phyloP scores from a whole-genome alignment of 495 filamentous ascomycete species.

The Astrothelium macrocarpum region DNA sequence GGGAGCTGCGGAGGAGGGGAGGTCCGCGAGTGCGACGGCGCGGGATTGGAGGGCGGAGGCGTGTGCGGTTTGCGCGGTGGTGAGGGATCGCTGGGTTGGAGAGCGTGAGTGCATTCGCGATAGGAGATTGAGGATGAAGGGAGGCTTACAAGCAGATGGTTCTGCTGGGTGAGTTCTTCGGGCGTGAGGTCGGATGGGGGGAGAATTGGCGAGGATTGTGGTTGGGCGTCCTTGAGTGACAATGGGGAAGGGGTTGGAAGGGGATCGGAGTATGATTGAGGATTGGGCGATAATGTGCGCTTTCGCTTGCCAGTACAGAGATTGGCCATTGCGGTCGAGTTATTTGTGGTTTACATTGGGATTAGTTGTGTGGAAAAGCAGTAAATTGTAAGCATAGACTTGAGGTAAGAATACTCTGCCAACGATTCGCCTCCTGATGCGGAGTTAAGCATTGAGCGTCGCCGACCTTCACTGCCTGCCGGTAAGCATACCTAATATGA shows the following conservation, averaged over 20 bases:
- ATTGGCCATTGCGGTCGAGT: not conserved
- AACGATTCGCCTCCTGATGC: not conserved
- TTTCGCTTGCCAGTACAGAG: not conserved
- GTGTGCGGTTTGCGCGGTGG: constrained; percentile 7
- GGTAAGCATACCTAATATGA: no score
- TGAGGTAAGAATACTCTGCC: not conserved
- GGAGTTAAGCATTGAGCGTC: not conserved
- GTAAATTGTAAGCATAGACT: not conserved
- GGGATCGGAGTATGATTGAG: not conserved
- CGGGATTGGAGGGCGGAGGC: not conserved
- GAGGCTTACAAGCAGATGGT: not conserved
- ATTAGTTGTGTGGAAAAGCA: not conserved
- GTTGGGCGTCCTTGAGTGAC: not conserved
- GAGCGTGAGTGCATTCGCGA: not conserved
- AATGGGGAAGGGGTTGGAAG: not conserved
- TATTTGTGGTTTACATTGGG: not conserved
- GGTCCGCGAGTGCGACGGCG: not conserved
- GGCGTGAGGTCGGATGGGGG: not conserved
- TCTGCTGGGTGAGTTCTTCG: not conserved
- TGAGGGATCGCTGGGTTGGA: not conserved
- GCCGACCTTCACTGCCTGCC: no score
- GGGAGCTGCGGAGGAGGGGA: not conserved
- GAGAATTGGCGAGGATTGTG: not conserved
- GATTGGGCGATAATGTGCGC: not conserved
- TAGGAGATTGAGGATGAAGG: not conserved